A percentile compares a stretch with the other conserved stretches of the same genome.
phyloP scores from a whole-genome alignment of 2,329 filamentous ascomycete species.

The Epichloe bromicola region DNA sequence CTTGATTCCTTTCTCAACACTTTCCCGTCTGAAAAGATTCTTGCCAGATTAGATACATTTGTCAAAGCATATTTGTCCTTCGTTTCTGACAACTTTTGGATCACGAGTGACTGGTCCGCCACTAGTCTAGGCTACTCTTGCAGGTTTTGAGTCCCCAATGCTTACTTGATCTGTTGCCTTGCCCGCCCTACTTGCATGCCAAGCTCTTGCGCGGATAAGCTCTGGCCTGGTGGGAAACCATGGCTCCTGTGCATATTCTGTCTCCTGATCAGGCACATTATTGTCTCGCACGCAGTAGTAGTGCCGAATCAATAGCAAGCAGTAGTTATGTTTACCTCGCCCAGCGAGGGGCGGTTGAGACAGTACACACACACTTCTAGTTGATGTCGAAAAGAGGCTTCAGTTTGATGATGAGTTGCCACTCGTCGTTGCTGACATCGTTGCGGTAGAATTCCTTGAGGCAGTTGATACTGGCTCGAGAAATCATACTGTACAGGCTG shows the following conservation, averaged over 20 bases:
- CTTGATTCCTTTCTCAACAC: not conserved
- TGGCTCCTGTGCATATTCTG: too few species aligned
- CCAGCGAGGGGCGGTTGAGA: too few species aligned
- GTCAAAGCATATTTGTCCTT: not conserved
- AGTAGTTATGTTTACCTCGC: not conserved
- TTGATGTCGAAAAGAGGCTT: conserved; percentile 88
- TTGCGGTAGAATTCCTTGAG: conserved; percentile 90
- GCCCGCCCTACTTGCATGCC: not conserved
- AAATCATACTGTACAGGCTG: conserved; percentile 75
- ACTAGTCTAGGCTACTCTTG: not conserved
- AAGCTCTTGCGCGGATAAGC: not conserved
- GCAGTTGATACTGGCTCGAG: conserved; percentile 77
- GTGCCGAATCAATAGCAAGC: not conserved
- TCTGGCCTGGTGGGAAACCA: too few species aligned
- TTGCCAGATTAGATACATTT: not conserved
- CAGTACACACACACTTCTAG: conserved; percentile 25
- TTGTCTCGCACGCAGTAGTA: not conserved
- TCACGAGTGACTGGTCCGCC: not conserved
- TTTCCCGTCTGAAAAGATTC: not conserved
- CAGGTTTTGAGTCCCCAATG: not conserved
- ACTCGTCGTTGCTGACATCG: conserved; percentile 85
- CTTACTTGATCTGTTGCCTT: not conserved
- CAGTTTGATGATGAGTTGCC: conserved; percentile 86
- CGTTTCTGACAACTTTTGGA: not conserved
- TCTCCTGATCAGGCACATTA: too few species aligned